phyloP scores from a whole-genome alignment of 1,139 yeast species.

The Geotrichum phurueaensis region DNA sequence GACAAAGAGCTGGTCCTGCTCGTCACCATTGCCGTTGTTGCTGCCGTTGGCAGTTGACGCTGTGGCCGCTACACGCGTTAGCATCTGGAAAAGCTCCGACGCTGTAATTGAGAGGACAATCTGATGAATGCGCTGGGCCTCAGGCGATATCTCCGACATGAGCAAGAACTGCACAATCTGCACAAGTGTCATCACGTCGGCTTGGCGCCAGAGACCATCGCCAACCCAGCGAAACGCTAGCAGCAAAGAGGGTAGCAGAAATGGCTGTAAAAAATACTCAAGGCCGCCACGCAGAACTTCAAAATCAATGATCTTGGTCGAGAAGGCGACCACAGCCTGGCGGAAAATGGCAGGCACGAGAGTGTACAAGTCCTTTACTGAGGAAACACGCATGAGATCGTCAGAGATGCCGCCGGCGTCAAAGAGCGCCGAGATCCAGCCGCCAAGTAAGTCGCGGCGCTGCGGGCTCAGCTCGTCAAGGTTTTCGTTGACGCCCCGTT shows the following conservation, averaged over 20 bases:
- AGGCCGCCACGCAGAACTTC: conserved; percentile 52
- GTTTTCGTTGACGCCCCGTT: not conserved
- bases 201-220: conserved; percentile 37
- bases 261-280: conserved; percentile 61
- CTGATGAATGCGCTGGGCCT: conserved; percentile 37
- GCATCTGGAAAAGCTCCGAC: conserved; percentile 25
- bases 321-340: conserved; percentile 63
- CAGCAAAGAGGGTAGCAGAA: conserved; percentile 43
- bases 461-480: conserved; percentile 28
- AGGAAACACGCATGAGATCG: conserved; percentile 61
- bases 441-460: conserved; percentile 48
- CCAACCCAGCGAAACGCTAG: conserved; percentile 41
- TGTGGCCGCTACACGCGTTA: conserved; percentile 20
- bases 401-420: conserved; percentile 86
- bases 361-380: conserved; percentile 61
- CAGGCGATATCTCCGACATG: conserved; percentile 36
- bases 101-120: conserved; percentile 34
- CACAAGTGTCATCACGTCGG: conserved; percentile 30
- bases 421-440: conserved; percentile 77
- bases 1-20: conserved; percentile 12
- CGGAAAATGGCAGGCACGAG: conserved; percentile 69
- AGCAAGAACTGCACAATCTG: conserved; percentile 34
- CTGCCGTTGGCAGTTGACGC: conserved; percentile 8
- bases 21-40: not conserved
- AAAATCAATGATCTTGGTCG: conserved; percentile 47